Evolutionary conservation across 371 early-diverging fungal genomes (phyloP), one percentile per base, ranked within the genome.

Genomic region (Mortierella sp.): DNA sequence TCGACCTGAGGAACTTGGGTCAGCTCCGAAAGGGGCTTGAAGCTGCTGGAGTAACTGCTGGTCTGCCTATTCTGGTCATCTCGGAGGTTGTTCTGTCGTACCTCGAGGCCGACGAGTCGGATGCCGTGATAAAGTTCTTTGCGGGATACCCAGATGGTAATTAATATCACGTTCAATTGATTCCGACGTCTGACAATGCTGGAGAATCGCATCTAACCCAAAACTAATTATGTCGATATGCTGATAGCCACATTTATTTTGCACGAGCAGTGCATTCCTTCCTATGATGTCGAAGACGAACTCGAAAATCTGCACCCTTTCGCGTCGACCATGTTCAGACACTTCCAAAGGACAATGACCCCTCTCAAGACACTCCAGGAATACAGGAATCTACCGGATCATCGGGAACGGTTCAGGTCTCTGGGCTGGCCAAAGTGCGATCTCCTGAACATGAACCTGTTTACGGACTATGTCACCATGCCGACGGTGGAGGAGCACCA

Each of bases 11-110:
- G 44, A 68, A 76, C 8, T 37, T 83, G 41, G 73, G 70, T 19
- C 52, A 39, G 1, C 64, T 83, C 34, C 31, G 70, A 37, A 65
- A 44, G 16, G 76, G 73, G 6, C 64, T 83, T 1, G 50, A 83
- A 47, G 31, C 63, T 5, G 76, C 79, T 13, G 76, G 76, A 1
- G 48, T 83, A 31, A 61, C 50, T 6, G 9, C 43, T n/a, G 45
- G 77, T 8, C 70, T 75, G 67, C 84, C 84, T 4, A 73, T 79
- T 47, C 70, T 83, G 61, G 68, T 83, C 19, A 45, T 83, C 41
- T 83, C 84, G 6, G 84, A 83, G 39, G 84, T 83, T 3, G 84
- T 79, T 0, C 67, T 83, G 22, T 79, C 84, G 0, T 83, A 83
- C 48, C 79, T 83, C 14, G 76, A 72, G 16, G 76, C 84, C 2